Conservation (phyloP, 2,329 filamentous ascomycete species). For the Periconia digitata region DNA sequence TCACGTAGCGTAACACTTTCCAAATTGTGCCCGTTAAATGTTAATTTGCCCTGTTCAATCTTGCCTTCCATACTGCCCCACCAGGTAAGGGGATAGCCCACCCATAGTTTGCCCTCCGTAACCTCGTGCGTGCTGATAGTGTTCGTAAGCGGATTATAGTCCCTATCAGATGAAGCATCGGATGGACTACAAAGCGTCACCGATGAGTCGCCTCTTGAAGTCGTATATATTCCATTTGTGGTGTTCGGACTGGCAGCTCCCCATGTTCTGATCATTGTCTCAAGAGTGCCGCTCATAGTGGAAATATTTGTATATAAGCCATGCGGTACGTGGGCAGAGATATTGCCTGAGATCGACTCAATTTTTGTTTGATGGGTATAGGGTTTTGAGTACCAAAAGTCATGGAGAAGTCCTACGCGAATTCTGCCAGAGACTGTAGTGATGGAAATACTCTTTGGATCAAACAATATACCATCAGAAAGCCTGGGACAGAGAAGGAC, state of each 20-base stretch:
- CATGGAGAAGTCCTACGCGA: neutral
- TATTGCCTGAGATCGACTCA: slow-evolving; percentile 8
- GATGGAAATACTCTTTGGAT: slow-evolving; percentile 12
- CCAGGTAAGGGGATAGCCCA: neutral
- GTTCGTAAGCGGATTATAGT: neutral
- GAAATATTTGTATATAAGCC: slow-evolving; percentile 16
- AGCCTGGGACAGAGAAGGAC: slow-evolving; percentile 5
- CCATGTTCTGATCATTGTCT: slow-evolving; percentile 7
- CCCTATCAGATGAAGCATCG: neutral
- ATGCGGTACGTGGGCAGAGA: slow-evolving; percentile 9
- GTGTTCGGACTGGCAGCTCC: slow-evolving; percentile 5
- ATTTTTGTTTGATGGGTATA: slow-evolving; percentile 14
- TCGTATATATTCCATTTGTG: slow-evolving; percentile 11
- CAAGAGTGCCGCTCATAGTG: slow-evolving; percentile 6
- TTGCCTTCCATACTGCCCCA: neutral
- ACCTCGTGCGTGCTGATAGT: neutral
- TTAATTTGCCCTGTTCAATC: neutral
- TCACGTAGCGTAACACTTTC: neutral
- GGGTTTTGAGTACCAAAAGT: slow-evolving; percentile 6
- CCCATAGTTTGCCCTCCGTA: neutral
- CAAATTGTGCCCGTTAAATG: neutral
- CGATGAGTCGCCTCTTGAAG: slow-evolving; percentile 1
- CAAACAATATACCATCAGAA: neutral
- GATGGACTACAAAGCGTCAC: slow-evolving; percentile 4
- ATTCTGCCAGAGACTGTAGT: slow-evolving; percentile 10